These are phyloP conservation scores for Magnolia changhungtana DNA, from an alignment of 164 flowering plant genomes.

Conservation along the genomic window DNA sequence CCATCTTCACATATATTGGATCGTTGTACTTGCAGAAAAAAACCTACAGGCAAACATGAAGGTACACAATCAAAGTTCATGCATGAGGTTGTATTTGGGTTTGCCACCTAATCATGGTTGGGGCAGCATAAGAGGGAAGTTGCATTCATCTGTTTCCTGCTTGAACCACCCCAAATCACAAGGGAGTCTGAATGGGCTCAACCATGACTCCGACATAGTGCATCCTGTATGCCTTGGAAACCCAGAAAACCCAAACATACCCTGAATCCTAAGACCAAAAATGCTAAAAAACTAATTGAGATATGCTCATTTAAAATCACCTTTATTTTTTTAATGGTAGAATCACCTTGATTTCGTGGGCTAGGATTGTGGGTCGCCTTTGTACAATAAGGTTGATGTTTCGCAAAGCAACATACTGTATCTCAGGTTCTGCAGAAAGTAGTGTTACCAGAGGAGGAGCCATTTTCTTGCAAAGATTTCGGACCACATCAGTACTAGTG, in stretches of 20 bases:
- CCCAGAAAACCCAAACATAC: no score
- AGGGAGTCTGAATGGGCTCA: not conserved
- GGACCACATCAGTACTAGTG: constrained; percentile 90
- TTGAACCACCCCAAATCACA: not conserved
- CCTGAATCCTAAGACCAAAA: not conserved
- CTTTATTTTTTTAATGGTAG: not conserved
- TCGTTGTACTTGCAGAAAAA: constrained; percentile 99
- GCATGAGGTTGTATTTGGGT: not conserved
- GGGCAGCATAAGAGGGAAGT: not conserved
- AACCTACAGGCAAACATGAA: constrained; percentile 43
- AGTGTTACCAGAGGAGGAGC: constrained; percentile 99
- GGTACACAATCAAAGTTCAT: not conserved
- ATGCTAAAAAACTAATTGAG: not conserved
- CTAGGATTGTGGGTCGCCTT: constrained; percentile 92
- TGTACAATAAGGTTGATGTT: constrained; percentile 97
- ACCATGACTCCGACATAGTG: not conserved
- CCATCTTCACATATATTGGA: constrained; percentile 98
- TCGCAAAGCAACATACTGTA: constrained; percentile 95
- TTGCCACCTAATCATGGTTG: not conserved
- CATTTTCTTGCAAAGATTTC: constrained; percentile 99
- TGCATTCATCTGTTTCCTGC: not conserved
- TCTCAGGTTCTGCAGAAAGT: constrained; percentile 99
- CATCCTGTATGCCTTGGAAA: not conserved
- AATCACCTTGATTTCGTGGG: constrained; percentile 95
- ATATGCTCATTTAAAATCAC: not conserved